These are phyloP conservation scores for Trifolium fragiferum DNA, from an alignment of 306 rosid genomes.

Conservation along the genomic window DNA sequence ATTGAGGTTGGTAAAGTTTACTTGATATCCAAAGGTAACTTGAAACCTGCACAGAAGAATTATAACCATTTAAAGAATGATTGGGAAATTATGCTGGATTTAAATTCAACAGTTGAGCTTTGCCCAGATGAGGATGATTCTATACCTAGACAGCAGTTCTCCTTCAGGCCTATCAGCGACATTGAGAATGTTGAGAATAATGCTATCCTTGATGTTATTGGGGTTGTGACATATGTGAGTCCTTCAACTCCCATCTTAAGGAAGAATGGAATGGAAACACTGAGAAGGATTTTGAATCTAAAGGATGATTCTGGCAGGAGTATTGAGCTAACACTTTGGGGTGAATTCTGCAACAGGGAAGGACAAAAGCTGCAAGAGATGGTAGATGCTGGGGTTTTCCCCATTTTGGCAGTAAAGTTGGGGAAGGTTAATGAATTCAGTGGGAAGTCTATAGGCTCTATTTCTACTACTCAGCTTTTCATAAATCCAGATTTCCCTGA, in stretches of 20 bases:
- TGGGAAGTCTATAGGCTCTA: conserved; percentile 90
- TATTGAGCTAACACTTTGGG: conserved; percentile 94
- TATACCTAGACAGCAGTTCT: conserved; percentile 87
- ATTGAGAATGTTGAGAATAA: conserved; percentile 79
- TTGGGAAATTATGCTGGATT: conserved; percentile 90
- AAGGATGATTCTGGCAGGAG: conserved; percentile 83
- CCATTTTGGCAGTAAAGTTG: conserved; percentile 87
- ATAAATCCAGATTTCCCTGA: conserved; percentile 83
- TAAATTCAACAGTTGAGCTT: conserved; percentile 76
- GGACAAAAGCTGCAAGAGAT: conserved; percentile 87
- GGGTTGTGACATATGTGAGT: conserved; percentile 75
- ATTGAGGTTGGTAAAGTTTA: conserved; percentile 93
- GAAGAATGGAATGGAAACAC: conserved; percentile 99
- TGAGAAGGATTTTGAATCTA: conserved; percentile 77
- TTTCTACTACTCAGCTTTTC: conserved; percentile 87
- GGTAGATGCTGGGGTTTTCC: conserved; percentile 62
- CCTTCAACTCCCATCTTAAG: conserved; percentile 93
- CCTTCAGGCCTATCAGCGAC: conserved; percentile 81
- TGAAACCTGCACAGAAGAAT: conserved; percentile 93
- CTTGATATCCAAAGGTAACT: conserved; percentile 88
- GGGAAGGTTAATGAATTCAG: conserved; percentile 92
- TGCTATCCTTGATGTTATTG: conserved; percentile 81
- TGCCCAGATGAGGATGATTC: conserved; percentile 92
- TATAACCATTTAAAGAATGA: conserved; percentile 95
- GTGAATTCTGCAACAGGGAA: conserved; percentile 94